Evolutionary conservation across 2,329 filamentous ascomycete genomes (phyloP), one percentile per base, ranked within the genome.

Genomic region (Cladosporium sp.): DNA sequence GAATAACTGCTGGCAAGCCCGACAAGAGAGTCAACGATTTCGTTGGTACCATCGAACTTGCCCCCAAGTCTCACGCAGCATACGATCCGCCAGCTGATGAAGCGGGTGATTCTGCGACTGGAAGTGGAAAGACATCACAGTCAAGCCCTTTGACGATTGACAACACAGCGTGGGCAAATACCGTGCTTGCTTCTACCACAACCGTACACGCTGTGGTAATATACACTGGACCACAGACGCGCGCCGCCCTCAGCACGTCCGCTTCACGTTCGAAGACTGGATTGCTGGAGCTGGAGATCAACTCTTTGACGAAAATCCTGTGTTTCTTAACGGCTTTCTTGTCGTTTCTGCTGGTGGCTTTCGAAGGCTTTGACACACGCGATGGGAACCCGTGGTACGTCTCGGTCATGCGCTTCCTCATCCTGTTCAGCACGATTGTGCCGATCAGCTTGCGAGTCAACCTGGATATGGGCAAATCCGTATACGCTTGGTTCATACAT

Each of bases 161-260:
- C 70, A 96, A 98, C 66, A 97, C 93, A 7, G 93, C 95, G 9
- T 98, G 95, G 93, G 92, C 92, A 14, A 98, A 97, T 66, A 98
- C 93, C 0, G 87, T 98, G 19, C 86, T 98, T 55, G 93, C 93
- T 1, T 97, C 92, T 1, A 93, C 91, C 67, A 92, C 87, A 1
- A 87, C 82, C 3, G 93, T 93, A 0, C 77, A 95, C 54, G 92
- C 91, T 2, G 89, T 91, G 1, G 88, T 98, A 46, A 79, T 98
- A 56, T 98, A 98, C 68, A 97, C 93, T 3, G 95, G 93, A 0
- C 85, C 89, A 0, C 89, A 98, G 69, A 98, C 93, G 2, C 83
- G 95, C 54, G 95, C 95, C 22, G 91, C 93, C 5, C 77, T 98
- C 33, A 97, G 93, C 0, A 98, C 93, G 5, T 88, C 90, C 1